Percentiles rank a stretch among this genome's conserved stretches.
Evolutionary conservation across 495 filamentous ascomycete genomes (phyloP).

Genomic region (Glutinoglossum americanum): DNA sequence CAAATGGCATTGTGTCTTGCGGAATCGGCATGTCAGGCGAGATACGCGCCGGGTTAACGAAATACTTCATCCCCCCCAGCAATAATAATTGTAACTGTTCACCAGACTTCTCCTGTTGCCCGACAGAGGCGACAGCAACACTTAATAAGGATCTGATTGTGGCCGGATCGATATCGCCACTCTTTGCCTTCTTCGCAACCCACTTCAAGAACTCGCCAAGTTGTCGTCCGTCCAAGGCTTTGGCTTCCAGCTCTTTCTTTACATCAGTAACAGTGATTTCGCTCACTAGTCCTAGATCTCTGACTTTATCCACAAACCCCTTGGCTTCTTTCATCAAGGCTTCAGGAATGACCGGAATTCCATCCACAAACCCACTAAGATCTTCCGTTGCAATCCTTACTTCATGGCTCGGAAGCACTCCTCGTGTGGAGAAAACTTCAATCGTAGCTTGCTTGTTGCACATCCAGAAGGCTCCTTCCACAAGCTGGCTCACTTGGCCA

Average conservation of each 20-base stretch:
- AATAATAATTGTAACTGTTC: slow-evolving; percentile 32
- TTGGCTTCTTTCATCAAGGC: slow-evolving; percentile 38
- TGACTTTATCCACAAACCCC: slow-evolving; percentile 55
- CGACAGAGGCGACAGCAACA: slow-evolving; percentile 60
- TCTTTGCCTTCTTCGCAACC: slow-evolving; percentile 42
- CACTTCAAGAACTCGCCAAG: slow-evolving; percentile 65
- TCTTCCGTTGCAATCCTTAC: slow-evolving; percentile 67
- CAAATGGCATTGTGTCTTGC: slow-evolving; percentile 60
- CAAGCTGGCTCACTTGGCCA: slow-evolving; percentile 51
- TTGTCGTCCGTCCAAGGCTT: slow-evolving; percentile 53
- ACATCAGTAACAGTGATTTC: slow-evolving; percentile 78
- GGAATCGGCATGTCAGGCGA: slow-evolving; percentile 67
- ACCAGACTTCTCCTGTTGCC: slow-evolving; percentile 27
- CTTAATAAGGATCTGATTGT: slow-evolving; percentile 45
- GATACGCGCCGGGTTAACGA: slow-evolving; percentile 50
- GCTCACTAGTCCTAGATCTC: slow-evolving; percentile 56
- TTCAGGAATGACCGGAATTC: slow-evolving; percentile 71
- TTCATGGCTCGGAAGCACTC: slow-evolving; percentile 53
- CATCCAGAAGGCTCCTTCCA: slow-evolving; percentile 90
- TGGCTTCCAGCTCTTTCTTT: slow-evolving; percentile 50
- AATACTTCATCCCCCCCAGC: slow-evolving; percentile 51
- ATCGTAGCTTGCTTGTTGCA: slow-evolving; percentile 60
- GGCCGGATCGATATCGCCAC: slow-evolving; percentile 40
- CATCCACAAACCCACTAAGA: slow-evolving; percentile 61
- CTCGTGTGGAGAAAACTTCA: slow-evolving; percentile 69